Evolutionary conservation across 2,329 filamentous ascomycete species (phyloP).

Genomic region (Dactylella cylindrospora): DNA sequence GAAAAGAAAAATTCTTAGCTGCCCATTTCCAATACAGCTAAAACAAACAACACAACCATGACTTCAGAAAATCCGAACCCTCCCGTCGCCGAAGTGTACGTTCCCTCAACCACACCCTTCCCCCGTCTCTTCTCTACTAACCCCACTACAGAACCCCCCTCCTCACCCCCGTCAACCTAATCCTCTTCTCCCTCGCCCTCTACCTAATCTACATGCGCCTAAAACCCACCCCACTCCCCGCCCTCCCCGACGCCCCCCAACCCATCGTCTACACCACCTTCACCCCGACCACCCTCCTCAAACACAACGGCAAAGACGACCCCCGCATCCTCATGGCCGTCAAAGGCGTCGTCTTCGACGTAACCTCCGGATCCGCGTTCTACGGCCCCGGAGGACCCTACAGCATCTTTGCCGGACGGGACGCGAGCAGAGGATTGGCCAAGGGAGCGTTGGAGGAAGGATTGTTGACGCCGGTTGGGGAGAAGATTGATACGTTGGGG

Average conservation of each 20-base stretch:
- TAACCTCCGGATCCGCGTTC: slow-evolving; percentile 79
- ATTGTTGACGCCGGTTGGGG: slow-evolving; percentile 78
- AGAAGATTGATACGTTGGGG: slow-evolving; percentile 57
- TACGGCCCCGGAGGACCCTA: slow-evolving; percentile 96
- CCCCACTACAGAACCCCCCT: slow-evolving; percentile 50
- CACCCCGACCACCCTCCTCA: slow-evolving; percentile 77
- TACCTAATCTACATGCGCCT: slow-evolving; percentile 63
- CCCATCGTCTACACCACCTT: slow-evolving; percentile 68
- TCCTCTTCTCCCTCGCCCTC: slow-evolving; percentile 61
- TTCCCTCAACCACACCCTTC: not conserved
- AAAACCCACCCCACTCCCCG: slow-evolving; percentile 56
- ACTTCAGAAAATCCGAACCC: slow-evolving; percentile 21
- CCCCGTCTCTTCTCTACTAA: not conserved
- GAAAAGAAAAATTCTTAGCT: too few relatives aligned
- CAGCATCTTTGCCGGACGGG: slow-evolving; percentile 90
- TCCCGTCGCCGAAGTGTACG: slow-evolving; percentile 27
- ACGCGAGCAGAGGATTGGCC: slow-evolving; percentile 84
- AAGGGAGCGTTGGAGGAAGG: slow-evolving; percentile 91
- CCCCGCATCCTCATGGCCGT: slow-evolving; percentile 87
- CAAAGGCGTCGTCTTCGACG: slow-evolving; percentile 87
- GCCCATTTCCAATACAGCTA: not conserved
- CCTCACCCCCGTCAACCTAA: slow-evolving; percentile 64
- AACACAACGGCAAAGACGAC: slow-evolving; percentile 75
- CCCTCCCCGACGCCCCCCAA: slow-evolving; percentile 58
- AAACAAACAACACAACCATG: slow-evolving; percentile 15